A percentile compares a stretch with the other conserved stretches of the same genome.
Evolutionary conservation across 1,284 basidiomycete genomes (phyloP).

Genomic region (Malassezia equina): DNA sequence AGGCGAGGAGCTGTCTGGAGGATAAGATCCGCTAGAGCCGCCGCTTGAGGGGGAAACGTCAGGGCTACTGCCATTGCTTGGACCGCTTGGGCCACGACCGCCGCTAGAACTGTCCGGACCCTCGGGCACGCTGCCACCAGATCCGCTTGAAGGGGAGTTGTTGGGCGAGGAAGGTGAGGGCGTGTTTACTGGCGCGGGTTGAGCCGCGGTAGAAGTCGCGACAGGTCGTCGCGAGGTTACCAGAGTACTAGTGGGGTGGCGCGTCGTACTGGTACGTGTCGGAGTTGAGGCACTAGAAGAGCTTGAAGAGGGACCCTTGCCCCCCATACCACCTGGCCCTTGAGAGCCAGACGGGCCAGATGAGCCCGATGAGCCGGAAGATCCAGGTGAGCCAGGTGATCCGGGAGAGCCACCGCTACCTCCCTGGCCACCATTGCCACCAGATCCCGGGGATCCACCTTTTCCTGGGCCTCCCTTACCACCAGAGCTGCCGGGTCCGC

Average conservation of each 20-base stretch:
- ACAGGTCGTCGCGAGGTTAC: background rate
- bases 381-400: background rate
- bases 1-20: background rate
- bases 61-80: background rate
- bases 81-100: background rate
- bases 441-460: background rate
- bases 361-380: background rate
- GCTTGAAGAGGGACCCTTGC: background rate
- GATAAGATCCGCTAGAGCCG: background rate
- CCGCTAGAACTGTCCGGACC: background rate
- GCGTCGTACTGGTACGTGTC: background rate
- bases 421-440: slow-evolving; percentile 9
- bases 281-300: background rate
- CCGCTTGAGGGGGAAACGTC: background rate
- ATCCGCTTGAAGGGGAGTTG: background rate
- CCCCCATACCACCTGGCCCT: background rate
- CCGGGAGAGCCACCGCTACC: background rate
- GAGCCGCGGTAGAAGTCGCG: background rate
- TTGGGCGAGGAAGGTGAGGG: background rate
- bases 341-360: background rate
- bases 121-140: background rate
- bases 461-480: background rate
- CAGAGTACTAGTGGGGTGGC: background rate
- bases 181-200: background rate
- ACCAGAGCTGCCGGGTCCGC: background rate